phyloP scores from a whole-genome alignment of 1,284 basidiomycete genomes.

The Taiwanofungus camphoratus region DNA sequence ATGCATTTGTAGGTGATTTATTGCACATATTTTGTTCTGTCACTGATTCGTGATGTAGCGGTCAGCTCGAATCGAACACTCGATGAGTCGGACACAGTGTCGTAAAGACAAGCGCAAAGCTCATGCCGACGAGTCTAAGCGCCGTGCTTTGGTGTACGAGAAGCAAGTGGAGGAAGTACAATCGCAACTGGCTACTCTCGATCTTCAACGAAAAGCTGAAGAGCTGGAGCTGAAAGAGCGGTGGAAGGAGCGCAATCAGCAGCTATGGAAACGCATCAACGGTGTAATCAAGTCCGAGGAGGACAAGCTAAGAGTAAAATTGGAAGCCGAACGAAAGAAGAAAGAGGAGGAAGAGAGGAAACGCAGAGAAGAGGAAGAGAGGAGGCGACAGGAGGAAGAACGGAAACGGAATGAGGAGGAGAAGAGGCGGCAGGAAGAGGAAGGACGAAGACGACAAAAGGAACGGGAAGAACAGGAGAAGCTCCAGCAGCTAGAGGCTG shows the following conservation, averaged over 20 bases:
- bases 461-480: constrained; percentile 23
- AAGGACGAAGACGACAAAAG: constrained; percentile 33
- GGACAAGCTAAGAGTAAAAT: constrained; percentile 44
- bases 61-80: constrained; percentile 52
- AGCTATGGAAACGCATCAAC: constrained; percentile 58
- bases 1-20: constrained; percentile 60
- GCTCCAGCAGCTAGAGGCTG: constrained; percentile 27
- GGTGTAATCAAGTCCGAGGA: constrained; percentile 58
- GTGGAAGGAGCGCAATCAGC: constrained; percentile 49
- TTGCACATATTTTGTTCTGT: background rate
- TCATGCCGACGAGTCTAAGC: constrained; percentile 32
- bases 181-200: constrained; percentile 35
- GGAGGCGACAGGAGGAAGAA: constrained; percentile 16
- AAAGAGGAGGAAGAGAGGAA: constrained; percentile 34
- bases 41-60: constrained; percentile 32
- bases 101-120: constrained; percentile 33
- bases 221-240: constrained; percentile 38
- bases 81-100: constrained; percentile 22
- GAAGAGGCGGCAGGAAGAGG: constrained; percentile 32
- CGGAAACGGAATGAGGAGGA: constrained; percentile 31
- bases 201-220: constrained; percentile 39
- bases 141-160: constrained; percentile 35
- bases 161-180: constrained; percentile 48
- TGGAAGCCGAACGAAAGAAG: constrained; percentile 50
- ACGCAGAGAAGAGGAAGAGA: constrained; percentile 32